Conservation (phyloP, 441 rosid species). For the Erodium moschatum region DNA sequence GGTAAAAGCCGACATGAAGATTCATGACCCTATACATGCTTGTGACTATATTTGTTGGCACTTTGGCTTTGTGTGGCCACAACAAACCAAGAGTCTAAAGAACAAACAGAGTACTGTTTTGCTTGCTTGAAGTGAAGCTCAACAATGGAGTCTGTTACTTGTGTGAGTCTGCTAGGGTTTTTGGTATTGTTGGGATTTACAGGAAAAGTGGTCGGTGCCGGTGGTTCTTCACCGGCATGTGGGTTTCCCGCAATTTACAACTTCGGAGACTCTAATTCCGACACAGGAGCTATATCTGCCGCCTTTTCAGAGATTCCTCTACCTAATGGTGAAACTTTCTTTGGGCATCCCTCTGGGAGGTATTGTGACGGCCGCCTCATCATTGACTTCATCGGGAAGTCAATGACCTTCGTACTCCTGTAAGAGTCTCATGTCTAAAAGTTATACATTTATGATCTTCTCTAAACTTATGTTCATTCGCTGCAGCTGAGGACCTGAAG, state of each 20-base stretch:
- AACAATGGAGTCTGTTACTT: conserved; percentile 16
- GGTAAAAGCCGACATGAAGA: too few species aligned
- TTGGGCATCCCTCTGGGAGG: conserved; percentile 62
- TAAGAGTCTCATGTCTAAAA: too few species aligned
- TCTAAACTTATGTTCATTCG: neutral
- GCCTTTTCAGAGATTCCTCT: conserved; percentile 37
- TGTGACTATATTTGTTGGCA: neutral
- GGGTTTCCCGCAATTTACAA: conserved; percentile 55
- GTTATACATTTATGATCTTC: too few species aligned
- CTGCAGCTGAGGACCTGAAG: conserved; percentile 48
- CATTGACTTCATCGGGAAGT: conserved; percentile 12
- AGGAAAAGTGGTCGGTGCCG: neutral
- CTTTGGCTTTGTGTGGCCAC: neutral
- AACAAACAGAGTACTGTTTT: too few species aligned
- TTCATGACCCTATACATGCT: neutral
- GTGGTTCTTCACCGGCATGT: conserved; percentile 23
- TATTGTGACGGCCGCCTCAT: conserved; percentile 66
- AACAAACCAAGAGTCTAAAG: too few species aligned
- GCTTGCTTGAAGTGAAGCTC: neutral
- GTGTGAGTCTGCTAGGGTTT: conserved; percentile 15
- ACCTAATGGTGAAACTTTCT: conserved; percentile 71
- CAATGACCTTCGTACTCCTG: neutral
- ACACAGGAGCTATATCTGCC: conserved; percentile 53
- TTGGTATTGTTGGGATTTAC: conserved; percentile 23
- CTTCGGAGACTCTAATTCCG: conserved; percentile 84